Base-by-base conservation (phyloP, 2,329 filamentous ascomycete species). In the Fusarium keratoplasticum region DNA sequence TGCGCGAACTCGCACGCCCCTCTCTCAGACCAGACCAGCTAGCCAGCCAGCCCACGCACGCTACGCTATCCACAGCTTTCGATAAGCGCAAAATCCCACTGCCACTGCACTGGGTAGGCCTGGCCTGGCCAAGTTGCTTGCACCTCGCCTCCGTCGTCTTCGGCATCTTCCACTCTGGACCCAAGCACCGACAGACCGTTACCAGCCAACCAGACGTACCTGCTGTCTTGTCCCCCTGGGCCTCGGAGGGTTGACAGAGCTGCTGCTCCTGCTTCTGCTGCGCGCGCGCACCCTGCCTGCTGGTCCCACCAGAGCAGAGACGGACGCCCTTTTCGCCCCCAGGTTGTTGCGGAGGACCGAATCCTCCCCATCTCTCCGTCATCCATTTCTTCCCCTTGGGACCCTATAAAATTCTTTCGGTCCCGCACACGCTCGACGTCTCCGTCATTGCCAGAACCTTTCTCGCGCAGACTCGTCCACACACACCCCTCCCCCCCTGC, bases 361-460 rank as follows among this genome's bases (percentile, higher is more conserved):
- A 70, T 73, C 69, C 67, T 76, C 71, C 70, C 72, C 73, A 76
- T 79, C 76, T 76, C 75, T 78, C 74, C 74, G 71, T 80, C 78
- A 76, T 79, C 73, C 72, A 76, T 76, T 78, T 70, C 75, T 60
- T 67, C 64, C 64, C 66, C 70, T 72, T 58, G 61, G 77, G 65
- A 66, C 76, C 77, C 72, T 80, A 79, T 77, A 81, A 81, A 80
- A 78, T 76, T 81, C 76, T 78, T 63, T 81, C 78, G 70, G 75
- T 77, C 76, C 78, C 79, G 72, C 77, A 73, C 74, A 65, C 67
- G 67, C 67, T 65, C 69, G 64, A 72, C 65, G 70, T 72, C 67
- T 70, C 73, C 76, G 71, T 77, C 75, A 76, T 74, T 64, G 72
- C 44, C 67, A 74, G 76, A 77, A 72, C 67, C 66, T 70, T 78